These are phyloP conservation scores for Clitoria ternatea DNA, from an alignment of 306 rosid genomes.

Conservation along the genomic window DNA sequence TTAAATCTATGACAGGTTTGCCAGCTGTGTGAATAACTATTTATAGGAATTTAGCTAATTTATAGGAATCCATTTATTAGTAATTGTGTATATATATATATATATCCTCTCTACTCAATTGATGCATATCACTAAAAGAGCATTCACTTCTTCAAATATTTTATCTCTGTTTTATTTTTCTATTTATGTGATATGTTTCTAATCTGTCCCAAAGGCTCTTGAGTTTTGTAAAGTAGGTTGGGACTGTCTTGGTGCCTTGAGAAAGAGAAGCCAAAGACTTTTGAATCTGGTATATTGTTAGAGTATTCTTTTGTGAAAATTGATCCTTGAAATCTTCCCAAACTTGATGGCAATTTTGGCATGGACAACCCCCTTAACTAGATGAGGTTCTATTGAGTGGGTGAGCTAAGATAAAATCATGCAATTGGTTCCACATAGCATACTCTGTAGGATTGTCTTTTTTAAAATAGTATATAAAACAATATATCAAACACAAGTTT, in stretches of 20 bases:
- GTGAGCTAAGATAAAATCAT: slow-evolving; percentile 29
- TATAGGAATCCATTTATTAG: too few relatives aligned
- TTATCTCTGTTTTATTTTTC: too few relatives aligned
- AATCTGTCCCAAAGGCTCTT: neutral
- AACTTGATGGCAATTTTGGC: neutral
- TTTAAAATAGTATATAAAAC: too few relatives aligned
- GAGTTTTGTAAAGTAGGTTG: slow-evolving; percentile 19
- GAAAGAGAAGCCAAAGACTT: slow-evolving; percentile 10
- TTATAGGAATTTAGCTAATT: too few relatives aligned
- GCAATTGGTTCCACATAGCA: slow-evolving; percentile 2
- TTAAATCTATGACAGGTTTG: too few relatives aligned
- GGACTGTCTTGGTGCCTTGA: slow-evolving; percentile 9
- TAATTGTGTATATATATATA: too few relatives aligned
- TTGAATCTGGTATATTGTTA: slow-evolving; percentile 19
- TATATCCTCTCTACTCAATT: too few relatives aligned
- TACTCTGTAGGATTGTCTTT: neutral
- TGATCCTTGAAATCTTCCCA: slow-evolving; percentile 21
- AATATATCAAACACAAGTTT: too few relatives aligned
- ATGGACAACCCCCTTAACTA: slow-evolving; percentile 5
- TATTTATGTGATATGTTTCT: neutral
- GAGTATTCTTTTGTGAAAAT: slow-evolving; percentile 22
- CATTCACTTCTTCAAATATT: too few relatives aligned
- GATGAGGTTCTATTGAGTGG: slow-evolving; percentile 11
- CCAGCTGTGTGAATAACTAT: too few relatives aligned
- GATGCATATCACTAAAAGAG: too few relatives aligned